Percentiles rank a stretch among this genome's conserved stretches.
Conservation (phyloP, 1,284 basidiomycete genomes). For the Leccinum ponderosum region DNA sequence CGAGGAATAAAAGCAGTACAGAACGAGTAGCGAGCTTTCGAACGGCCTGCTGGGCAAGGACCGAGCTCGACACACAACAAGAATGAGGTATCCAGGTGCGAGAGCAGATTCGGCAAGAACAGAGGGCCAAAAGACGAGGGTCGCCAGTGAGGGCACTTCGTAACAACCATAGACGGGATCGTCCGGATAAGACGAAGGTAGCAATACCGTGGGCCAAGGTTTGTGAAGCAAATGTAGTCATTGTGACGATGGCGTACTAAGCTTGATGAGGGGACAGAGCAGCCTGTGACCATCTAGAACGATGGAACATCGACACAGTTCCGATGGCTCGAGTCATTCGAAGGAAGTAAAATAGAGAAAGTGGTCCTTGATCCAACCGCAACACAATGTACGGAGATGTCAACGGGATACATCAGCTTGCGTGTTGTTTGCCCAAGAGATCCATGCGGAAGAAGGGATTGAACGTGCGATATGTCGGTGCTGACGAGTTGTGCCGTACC, state of each 20-base stretch:
- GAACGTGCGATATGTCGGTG: neutral
- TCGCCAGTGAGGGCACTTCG: neutral
- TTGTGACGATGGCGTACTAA: neutral
- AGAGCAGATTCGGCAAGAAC: neutral
- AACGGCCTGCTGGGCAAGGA: neutral
- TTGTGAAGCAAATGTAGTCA: neutral
- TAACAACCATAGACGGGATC: neutral
- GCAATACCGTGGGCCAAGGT: neutral
- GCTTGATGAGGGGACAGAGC: neutral
- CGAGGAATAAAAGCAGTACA: conserved; percentile 25
- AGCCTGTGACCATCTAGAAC: neutral
- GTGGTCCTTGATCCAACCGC: neutral
- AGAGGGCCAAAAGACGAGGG: neutral
- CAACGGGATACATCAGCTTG: neutral
- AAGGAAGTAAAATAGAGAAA: neutral
- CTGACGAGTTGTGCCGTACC: neutral
- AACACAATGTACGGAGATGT: neutral
- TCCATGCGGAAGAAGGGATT: neutral
- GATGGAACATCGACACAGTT: neutral
- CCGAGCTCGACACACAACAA: neutral
- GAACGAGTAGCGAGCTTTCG: conserved; percentile 4
- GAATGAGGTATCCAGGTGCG: neutral
- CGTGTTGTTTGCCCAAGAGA: neutral
- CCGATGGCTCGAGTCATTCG: neutral
- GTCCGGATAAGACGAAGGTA: neutral